Conservation (phyloP, 2,329 filamentous ascomycete species). For the Arthrobotrys sphaeroides region DNA sequence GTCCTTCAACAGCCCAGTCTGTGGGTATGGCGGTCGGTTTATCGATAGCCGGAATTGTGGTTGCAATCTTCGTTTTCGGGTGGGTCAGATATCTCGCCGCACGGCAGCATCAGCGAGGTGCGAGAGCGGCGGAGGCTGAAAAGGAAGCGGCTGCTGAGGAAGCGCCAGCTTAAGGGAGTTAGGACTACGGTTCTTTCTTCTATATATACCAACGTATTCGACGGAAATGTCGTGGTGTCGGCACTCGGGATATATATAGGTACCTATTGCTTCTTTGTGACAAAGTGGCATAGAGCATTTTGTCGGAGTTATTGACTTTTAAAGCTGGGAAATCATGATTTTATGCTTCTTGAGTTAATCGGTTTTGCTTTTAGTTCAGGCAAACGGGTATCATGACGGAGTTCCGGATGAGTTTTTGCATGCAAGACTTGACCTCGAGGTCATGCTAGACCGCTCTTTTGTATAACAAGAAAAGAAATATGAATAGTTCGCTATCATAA, state of each 20-base stretch:
- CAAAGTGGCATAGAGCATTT: constrained; percentile 30
- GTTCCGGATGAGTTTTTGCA: constrained; percentile 4
- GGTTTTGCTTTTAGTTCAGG: constrained; percentile 14
- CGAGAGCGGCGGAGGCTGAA: constrained; percentile 22
- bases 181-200: not conserved
- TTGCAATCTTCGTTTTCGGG: constrained; percentile 50
- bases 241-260: not conserved
- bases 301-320: constrained; percentile 37
- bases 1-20: constrained; percentile 38
- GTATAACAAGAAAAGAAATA: constrained; percentile 2
- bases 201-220: not conserved
- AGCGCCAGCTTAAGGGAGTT: not conserved
- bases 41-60: constrained; percentile 46
- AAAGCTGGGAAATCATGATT: constrained; percentile 1
- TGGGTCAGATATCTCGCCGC: constrained; percentile 48
- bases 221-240: not conserved
- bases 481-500: constrained; percentile 22
- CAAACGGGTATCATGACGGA: constrained; percentile 35
- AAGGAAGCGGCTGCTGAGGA: constrained; percentile 44
- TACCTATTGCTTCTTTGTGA: constrained; percentile 2
- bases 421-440: no score
- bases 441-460: constrained; percentile 3
- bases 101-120: constrained; percentile 32
- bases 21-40: constrained; percentile 45
- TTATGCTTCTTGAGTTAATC: constrained; percentile 5